Evolutionary conservation across 805 yeast genomes (phyloP).

Genomic region (Ogataea nakhonphanomensis): DNA sequence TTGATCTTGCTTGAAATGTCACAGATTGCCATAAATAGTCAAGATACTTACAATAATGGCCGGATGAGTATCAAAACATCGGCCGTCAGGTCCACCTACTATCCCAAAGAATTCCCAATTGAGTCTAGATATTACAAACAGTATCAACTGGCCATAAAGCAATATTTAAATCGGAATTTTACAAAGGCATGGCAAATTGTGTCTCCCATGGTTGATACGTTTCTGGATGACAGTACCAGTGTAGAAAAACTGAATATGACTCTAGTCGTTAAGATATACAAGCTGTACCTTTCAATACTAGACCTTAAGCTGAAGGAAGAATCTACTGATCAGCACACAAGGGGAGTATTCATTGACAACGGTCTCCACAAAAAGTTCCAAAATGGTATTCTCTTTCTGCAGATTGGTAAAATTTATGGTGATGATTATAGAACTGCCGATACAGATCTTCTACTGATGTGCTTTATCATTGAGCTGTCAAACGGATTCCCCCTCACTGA

Average conservation of each 20-base stretch:
- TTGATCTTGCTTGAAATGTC: not conserved
- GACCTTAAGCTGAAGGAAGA: slow-evolving; percentile 29
- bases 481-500: slow-evolving; percentile 23
- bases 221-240: slow-evolving; percentile 4
- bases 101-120: slow-evolving; percentile 12
- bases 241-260: slow-evolving; percentile 8
- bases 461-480: slow-evolving; percentile 31
- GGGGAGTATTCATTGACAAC: not conserved
- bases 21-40: slow-evolving; percentile 1
- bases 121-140: slow-evolving; percentile 21
- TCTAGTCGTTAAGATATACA: slow-evolving; percentile 22
- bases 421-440: slow-evolving; percentile 16
- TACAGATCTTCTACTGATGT: slow-evolving; percentile 29
- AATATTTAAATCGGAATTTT: slow-evolving; percentile 36
- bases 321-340: not conserved
- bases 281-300: slow-evolving; percentile 28
- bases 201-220: slow-evolving; percentile 20
- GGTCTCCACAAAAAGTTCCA: slow-evolving; percentile 15
- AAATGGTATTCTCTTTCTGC: slow-evolving; percentile 24
- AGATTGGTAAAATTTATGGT: slow-evolving; percentile 16
- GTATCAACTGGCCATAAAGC: slow-evolving; percentile 40
- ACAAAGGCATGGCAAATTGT: slow-evolving; percentile 27
- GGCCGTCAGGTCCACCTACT: not conserved
- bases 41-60: not conserved
- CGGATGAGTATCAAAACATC: too few species aligned